Base-by-base conservation (phyloP, 352 stramenopile species). In the Blastocystis sp. region DNA sequence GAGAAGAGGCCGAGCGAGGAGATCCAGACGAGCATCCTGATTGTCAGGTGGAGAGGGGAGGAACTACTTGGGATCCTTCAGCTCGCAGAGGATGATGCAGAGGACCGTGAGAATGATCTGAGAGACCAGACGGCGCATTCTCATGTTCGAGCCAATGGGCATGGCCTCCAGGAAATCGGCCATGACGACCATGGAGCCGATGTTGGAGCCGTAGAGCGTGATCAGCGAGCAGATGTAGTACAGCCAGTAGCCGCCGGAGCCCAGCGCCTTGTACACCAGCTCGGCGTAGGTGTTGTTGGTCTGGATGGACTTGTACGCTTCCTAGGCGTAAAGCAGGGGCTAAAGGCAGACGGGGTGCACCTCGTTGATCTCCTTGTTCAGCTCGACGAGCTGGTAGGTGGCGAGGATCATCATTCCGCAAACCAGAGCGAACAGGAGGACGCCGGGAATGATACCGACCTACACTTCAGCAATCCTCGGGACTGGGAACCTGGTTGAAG, bases 121-220 rank as follows among this genome's bases (percentile, higher is more conserved):
- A 2, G 67, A 28, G 45, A 79, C 66, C 52, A 88, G 43, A 40
- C 78, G 78, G 45, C 64, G 78, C 34, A 69, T 52, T 45, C 64
- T 76, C 19, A 17, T 21, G 34, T 67, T 80, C 2, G 40, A 10
- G 9, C 67, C 64, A 38, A 88, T 62, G 19, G 64, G 64, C 28
- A 88, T 60, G 21, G 43, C 67, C 23, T 43, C 45, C 17, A 88
- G 34, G 64, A 88, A 79, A n/a, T 88, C 67, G 0, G 78, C 66
- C 78, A 88, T 88, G 5, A 88, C 67, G 2, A 88, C 67, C 78
- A 88, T 88, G 14, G 78, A 79, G 78, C 78, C 78, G 59, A 88
- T 79, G 53, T 88, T 88, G 19, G 67, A 79, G 23, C 78, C 78
- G 40, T 79, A 88, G 0, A 88, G 59, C 10, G 78, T 88, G 62